phyloP scores from a whole-genome alignment of 768 basidiomycete genomes.

The Xerocomellus chrysenteron region DNA sequence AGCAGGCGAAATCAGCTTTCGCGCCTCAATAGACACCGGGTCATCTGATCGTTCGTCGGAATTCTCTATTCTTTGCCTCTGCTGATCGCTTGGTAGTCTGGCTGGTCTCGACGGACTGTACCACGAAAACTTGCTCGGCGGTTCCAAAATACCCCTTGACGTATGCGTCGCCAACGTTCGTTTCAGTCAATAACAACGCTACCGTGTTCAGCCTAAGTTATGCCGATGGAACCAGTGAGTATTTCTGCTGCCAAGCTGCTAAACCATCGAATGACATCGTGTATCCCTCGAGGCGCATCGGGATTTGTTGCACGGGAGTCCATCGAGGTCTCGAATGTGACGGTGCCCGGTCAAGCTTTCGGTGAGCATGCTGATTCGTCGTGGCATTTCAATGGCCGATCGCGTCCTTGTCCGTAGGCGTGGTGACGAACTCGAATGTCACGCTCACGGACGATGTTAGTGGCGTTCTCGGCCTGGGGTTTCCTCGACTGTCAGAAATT shows the following conservation, averaged over 20 bases:
- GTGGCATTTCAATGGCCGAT: not conserved
- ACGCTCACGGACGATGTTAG: slow-evolving; percentile 62
- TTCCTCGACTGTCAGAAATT: slow-evolving; percentile 69
- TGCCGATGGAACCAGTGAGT: slow-evolving; percentile 67
- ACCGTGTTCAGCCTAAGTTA: slow-evolving; percentile 62
- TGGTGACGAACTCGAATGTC: slow-evolving; percentile 63
- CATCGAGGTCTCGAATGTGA: slow-evolving; percentile 58
- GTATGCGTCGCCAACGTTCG: slow-evolving; percentile 67
- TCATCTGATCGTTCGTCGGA: slow-evolving; percentile 39
- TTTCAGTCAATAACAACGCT: slow-evolving; percentile 55
- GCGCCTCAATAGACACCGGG: slow-evolving; percentile 71
- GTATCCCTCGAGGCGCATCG: slow-evolving; percentile 46
- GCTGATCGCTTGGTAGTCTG: slow-evolving; percentile 49
- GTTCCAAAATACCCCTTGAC: slow-evolving; percentile 71
- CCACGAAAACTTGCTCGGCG: slow-evolving; percentile 48
- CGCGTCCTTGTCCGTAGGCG: slow-evolving; percentile 38
- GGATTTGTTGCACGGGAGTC: slow-evolving; percentile 74
- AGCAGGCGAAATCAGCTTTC: slow-evolving; percentile 62
- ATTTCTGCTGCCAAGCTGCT: not conserved
- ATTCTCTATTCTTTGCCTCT: not conserved
- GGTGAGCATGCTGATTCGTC: slow-evolving; percentile 43
- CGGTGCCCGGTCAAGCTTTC: slow-evolving; percentile 59
- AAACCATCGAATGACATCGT: not conserved
- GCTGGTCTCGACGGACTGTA: slow-evolving; percentile 65
- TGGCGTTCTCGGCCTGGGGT: slow-evolving; percentile 74